Evolutionary conservation across 1,139 yeast species (phyloP), one percentile per base, ranked within the genome.

Genomic region (Pichia sp.): DNA sequence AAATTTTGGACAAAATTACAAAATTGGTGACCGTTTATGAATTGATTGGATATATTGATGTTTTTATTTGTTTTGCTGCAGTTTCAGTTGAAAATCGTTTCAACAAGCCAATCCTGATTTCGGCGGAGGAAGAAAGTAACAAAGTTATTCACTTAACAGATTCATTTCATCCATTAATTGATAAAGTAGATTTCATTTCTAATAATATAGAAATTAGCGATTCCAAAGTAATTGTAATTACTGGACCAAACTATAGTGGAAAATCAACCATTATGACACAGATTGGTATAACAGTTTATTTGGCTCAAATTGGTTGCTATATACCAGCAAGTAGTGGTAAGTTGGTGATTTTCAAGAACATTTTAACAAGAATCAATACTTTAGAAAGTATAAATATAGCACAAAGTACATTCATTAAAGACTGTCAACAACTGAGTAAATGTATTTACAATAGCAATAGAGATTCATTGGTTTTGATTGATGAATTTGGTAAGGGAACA

Each of bases 221-320:
- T 68, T 27, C 68, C 71, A 16, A 72, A 72, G 46, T 64, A 3
- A 53, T 65, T 55, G 59, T 76, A 0, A 56, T 76, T 0, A 73
- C 79, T 0, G 80, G 80, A 0, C 78, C 80, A 0, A 75, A 76
- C 56, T 70, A 70, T 48, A 76, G 80, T 4, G 80, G 80, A 0
- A 76, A 76, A 55, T 71, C 79, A 0, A 75, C 76, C 0, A 70
- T 68, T 46, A 56, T 76, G 20, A 59, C 69, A 0, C 79, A 73
- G 47, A 60, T 68, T 38, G 80, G 77, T 0, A 54, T 74, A 36
- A 67, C 72, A 20, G 70, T 71, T 2, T 68, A 65, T 45, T 52
- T 76, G 44, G 70, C 79, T 0, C 80, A 76, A 44, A 62, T 75
- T 30, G 80, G 80, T 0, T 69, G 73, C 38, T 75, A 61, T 55